phyloP scores from a whole-genome alignment of 108 stramenopile genomes.

The Schizochytrium sp. region DNA sequence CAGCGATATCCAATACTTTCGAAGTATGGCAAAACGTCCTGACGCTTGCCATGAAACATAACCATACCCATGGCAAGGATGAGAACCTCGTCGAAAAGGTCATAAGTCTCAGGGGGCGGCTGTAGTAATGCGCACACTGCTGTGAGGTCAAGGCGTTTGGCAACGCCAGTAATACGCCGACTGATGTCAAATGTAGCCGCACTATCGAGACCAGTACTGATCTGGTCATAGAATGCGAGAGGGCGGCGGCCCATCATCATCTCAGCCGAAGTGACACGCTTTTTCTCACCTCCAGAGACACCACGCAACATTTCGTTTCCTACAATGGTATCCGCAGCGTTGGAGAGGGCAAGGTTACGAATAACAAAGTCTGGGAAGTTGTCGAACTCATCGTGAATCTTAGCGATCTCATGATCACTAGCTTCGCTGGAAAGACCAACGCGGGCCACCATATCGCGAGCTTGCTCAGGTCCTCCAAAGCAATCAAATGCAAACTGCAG shows the following conservation, averaged over 20 bases:
- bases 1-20: conserved; percentile 78
- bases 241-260: conserved; percentile 74
- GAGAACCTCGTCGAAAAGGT: conserved; percentile 35
- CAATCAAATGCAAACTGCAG: conserved; percentile 41
- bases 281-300: conserved; percentile 87
- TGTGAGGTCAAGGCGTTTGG: background rate
- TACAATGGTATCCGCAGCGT: conserved; percentile 72
- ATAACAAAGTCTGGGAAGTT: conserved; percentile 73
- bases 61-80: conserved; percentile 11
- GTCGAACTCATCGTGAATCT: conserved; percentile 56
- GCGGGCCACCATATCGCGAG: background rate
- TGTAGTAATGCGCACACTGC: conserved; percentile 19
- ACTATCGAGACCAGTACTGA: conserved; percentile 44
- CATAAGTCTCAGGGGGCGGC: conserved; percentile 45
- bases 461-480: background rate
- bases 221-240: conserved; percentile 62
- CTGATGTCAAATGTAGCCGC: conserved; percentile 62
- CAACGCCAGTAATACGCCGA: conserved; percentile 1
- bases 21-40: conserved; percentile 73
- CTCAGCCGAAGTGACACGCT: conserved; percentile 83
- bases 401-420: background rate
- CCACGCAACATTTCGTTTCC: conserved; percentile 82
- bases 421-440: background rate
- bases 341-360: conserved; percentile 71
- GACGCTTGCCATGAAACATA: conserved; percentile 16